A percentile compares a stretch with the other conserved stretches of the same genome.
phyloP scores from a whole-genome alignment of 192 early-diverging fungal species.

The Chytriomyces sp. region DNA sequence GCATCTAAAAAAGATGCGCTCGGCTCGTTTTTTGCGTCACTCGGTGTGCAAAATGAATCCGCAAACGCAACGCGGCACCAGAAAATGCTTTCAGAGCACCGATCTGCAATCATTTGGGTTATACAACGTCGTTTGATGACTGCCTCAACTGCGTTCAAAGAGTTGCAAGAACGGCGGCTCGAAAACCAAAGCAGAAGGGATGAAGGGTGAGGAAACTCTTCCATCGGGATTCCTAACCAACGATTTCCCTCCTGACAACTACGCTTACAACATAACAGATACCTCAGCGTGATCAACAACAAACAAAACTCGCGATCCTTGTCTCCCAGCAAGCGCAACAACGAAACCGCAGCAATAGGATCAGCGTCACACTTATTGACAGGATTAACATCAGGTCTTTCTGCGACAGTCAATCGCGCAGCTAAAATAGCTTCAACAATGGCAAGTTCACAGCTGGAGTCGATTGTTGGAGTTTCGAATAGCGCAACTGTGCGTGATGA shows the following conservation, averaged over 20 bases:
- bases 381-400: conserved; percentile 9
- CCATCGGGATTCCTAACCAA: background rate
- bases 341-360: background rate
- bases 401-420: conserved; percentile 15
- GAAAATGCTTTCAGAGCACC: conserved; percentile 40
- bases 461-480: conserved; percentile 13
- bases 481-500: background rate
- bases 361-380: background rate
- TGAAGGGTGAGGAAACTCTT: conserved; percentile 30
- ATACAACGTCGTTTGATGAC: conserved; percentile 44
- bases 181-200: conserved; percentile 22
- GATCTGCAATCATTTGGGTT: conserved; percentile 43
- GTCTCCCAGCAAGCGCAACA: background rate
- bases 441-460: conserved; percentile 11
- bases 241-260: conserved; percentile 2
- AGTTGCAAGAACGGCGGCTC: conserved; percentile 44
- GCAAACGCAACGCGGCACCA: background rate
- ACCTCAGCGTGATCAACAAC: conserved; percentile 9
- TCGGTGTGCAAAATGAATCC: background rate
- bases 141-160: conserved; percentile 37
- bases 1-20: background rate
- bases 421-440: conserved; percentile 19
- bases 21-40: background rate
- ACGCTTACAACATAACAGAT: conserved; percentile 6
- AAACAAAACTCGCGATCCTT: background rate